Evolutionary conservation across 106 monocot species (phyloP), one percentile per base, ranked within the genome.

Genomic region (Acorus calamus): DNA sequence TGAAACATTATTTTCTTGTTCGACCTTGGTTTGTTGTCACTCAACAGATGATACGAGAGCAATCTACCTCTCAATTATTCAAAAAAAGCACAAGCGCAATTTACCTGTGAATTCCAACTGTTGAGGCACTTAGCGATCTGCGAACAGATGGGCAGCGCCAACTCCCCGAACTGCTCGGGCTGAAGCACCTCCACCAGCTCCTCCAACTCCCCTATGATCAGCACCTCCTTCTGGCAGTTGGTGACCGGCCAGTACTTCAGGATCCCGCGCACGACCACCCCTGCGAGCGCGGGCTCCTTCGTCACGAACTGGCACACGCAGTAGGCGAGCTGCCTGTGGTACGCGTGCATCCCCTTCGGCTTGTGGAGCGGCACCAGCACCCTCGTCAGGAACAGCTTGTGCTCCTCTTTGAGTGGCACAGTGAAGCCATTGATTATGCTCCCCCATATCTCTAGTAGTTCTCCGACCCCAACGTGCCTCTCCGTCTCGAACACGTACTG

Each of bases 21-120:
- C 28, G 28, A 28, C 28, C 28, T 28, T 28, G 0, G 28, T 28
- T 28, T 28, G 28, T 28, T 28, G 28, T 28, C 1, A 1, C 28
- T 28, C 28, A 28, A 28, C 28, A 28, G 1, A 28, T 28, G 28
- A 28, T 28, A 28, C 1, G 28, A 28, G 28, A 28, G 28, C 1
- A 1, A 28, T 28, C 28, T 28, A 28, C 28, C 28, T 28, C 28
- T 28, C 28, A 51, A 52, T 49, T 69, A 2, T 1, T n/a, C 14
- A 43, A 10, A 70, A 47, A 3, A 47, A 43, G 28, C 28, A 28
- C 28, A 1, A 0, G 28, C 10, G 57, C 56, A n/a, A n/a, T n/a
- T 8, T 53, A 84, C 84, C 79, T 84, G 79, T 61, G 73, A 85
- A 70, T 70, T 80, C 67, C 50, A 67, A 59, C 84, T 85, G 43